Base-by-base conservation (phyloP, 192 early-diverging fungal species). In the Lunasporangiospora selenospora region DNA sequence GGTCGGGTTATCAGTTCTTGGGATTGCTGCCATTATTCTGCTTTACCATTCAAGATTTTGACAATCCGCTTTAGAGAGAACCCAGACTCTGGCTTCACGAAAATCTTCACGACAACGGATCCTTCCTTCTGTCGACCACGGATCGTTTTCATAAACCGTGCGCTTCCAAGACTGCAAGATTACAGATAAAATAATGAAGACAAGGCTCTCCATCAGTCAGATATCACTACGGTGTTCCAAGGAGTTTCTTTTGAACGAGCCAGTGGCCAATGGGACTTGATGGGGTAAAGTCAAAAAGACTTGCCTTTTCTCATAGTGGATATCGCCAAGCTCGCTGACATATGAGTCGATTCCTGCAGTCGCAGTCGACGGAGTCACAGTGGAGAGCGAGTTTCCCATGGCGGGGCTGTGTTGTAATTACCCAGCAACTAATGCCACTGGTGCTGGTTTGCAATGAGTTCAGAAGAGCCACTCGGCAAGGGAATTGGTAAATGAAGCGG, bases 101-200 rank as follows among this genome's bases (percentile, higher is more conserved):
- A 99, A 30, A 97, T 90, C 59, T 98, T 97, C 19, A 96, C 90
- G 0, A 97, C 92, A 5, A 97, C 84, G 11, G 87, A 70, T 1
- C 95, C 91, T 30, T 97, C 93, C 23, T 78, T 82, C 38, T 93
- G 89, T 18, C 86, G 87, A 36, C 92, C 88, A 30, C 92, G 80
- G 60, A 98, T 92, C 0, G 95, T 96, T 77, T 98, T 99, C 88
- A 98, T 91, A 62, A 99, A 97, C 11, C 95, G 88, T 31, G 92
- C 92, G 55, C 87, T 92, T 21, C 97, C 93, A 29, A 98, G 81
- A 69, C 93, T 94, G 49, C 43, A 34, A 29, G 29, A 31, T 16
- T 24, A 81, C 13, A 70, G 40, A n/a, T n/a, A n/a, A n/a, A n/a
- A n/a, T n/a, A n/a, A n/a, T n/a, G n/a, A n/a, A n/a, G n/a, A n/a